These are phyloP conservation scores for Psilocybe mexicana DNA, from an alignment of 1,284 basidiomycete species.

Conservation along the genomic window DNA sequence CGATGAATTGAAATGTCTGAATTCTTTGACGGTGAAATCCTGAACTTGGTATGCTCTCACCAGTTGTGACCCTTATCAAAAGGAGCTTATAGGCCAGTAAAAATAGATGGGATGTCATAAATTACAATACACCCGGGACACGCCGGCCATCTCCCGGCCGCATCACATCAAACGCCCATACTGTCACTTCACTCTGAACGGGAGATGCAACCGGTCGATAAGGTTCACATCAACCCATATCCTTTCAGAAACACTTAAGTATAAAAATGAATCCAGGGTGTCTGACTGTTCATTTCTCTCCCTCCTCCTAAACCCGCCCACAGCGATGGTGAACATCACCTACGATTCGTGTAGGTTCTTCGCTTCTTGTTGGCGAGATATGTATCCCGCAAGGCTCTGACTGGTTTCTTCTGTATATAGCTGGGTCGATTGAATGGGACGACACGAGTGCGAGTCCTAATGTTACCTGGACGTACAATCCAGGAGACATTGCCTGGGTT, in stretches of 20 bases:
- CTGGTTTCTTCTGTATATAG: constrained; percentile 14
- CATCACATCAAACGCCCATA: not conserved
- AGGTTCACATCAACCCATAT: not conserved
- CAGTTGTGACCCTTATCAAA: not conserved
- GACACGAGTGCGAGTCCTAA: constrained; percentile 23
- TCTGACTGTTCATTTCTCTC: constrained; percentile 1
- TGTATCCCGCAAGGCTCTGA: constrained; percentile 20
- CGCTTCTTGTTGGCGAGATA: not conserved
- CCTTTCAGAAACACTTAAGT: not conserved
- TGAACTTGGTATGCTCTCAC: too few relatives aligned
- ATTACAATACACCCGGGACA: not conserved
- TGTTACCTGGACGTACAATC: constrained; percentile 51
- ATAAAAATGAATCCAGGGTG: constrained; percentile 8
- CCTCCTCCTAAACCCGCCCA: constrained; percentile 1
- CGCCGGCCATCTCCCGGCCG: not conserved
- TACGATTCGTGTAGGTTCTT: constrained; percentile 47
- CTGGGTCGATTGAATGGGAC: constrained; percentile 31
- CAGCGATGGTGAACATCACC: constrained; percentile 51
- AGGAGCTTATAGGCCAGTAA: not conserved
- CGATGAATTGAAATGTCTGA: too few relatives aligned
- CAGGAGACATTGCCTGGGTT: constrained; percentile 83
- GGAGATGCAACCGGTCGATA: not conserved
- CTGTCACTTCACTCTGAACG: not conserved
- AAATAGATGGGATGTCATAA: not conserved
- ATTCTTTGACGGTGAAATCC: too few relatives aligned